Evolutionary conservation across 495 filamentous ascomycete genomes (phyloP).

Genomic region (Pyronema omphalodes): DNA sequence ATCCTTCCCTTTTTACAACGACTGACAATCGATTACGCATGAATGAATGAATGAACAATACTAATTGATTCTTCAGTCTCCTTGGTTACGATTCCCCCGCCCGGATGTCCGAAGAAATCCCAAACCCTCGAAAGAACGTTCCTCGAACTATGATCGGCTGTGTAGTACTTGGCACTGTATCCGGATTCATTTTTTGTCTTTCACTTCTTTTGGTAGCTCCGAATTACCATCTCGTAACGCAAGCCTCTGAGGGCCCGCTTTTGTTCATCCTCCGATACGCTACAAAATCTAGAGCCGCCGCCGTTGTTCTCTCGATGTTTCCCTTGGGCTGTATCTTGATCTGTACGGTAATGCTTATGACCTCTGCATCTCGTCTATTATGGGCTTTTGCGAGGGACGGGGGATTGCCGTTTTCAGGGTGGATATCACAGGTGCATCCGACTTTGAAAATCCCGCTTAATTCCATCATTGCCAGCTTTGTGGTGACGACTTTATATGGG

Average conservation of each 20-base stretch:
- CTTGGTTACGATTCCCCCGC: slow-evolving; percentile 29
- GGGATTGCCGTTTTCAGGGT: slow-evolving; percentile 45
- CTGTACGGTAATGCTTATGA: slow-evolving; percentile 53
- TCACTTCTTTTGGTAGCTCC: slow-evolving; percentile 47
- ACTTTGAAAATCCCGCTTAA: slow-evolving; percentile 49
- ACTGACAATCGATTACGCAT: too few relatives aligned
- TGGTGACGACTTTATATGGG: slow-evolving; percentile 49
- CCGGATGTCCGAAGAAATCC: slow-evolving; percentile 49
- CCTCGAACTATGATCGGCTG: slow-evolving; percentile 57
- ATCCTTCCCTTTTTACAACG: too few relatives aligned
- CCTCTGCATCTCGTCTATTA: slow-evolving; percentile 57
- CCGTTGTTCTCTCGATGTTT: slow-evolving; percentile 53
- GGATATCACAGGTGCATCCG: slow-evolving; percentile 47
- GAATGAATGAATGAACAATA: neutral
- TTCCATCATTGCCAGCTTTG: slow-evolving; percentile 45
- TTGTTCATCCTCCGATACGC: slow-evolving; percentile 54
- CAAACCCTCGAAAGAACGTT: slow-evolving; percentile 43
- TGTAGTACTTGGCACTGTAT: slow-evolving; percentile 48
- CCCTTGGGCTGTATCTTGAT: slow-evolving; percentile 57
- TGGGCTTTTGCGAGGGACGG: slow-evolving; percentile 61
- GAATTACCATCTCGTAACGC: slow-evolving; percentile 40
- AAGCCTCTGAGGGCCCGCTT: slow-evolving; percentile 42
- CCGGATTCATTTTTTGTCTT: slow-evolving; percentile 49
- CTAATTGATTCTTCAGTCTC: neutral
- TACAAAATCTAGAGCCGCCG: slow-evolving; percentile 43